Conservation (phyloP, 495 filamentous ascomycete species). For the Tuber aestivum region DNA sequence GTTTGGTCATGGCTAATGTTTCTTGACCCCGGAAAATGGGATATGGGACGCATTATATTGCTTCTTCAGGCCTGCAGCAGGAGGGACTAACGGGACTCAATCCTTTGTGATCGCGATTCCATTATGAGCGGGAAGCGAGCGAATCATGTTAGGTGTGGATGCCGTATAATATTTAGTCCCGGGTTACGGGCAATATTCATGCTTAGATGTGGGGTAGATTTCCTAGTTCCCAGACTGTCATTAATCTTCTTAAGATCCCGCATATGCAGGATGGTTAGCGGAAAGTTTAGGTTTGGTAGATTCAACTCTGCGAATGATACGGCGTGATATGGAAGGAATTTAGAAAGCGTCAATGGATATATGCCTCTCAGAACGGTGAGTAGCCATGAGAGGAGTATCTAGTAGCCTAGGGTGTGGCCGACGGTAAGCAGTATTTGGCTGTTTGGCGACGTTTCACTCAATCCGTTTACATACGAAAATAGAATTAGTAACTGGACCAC, state of each 20-base stretch:
- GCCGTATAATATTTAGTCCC: neutral
- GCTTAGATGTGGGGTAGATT: neutral
- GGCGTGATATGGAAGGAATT: neutral
- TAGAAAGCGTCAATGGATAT: neutral
- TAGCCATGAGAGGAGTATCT: neutral
- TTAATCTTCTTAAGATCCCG: neutral
- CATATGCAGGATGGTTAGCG: neutral
- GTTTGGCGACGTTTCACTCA: neutral
- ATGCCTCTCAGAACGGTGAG: neutral
- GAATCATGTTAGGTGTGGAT: neutral
- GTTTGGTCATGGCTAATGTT: neutral
- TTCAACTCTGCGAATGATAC: neutral
- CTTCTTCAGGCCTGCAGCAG: neutral
- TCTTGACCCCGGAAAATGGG: neutral
- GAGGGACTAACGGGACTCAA: neutral
- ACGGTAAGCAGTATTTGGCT: neutral
- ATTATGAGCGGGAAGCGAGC: neutral
- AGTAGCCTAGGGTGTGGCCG: neutral
- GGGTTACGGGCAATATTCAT: neutral
- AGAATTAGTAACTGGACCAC: neutral
- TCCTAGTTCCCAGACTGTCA: neutral
- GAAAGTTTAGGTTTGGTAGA: neutral
- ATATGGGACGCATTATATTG: neutral
- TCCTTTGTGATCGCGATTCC: neutral
- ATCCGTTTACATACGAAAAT: neutral